phyloP scores from a whole-genome alignment of 2,329 filamentous ascomycete genomes.

The Xylariales sp. region DNA sequence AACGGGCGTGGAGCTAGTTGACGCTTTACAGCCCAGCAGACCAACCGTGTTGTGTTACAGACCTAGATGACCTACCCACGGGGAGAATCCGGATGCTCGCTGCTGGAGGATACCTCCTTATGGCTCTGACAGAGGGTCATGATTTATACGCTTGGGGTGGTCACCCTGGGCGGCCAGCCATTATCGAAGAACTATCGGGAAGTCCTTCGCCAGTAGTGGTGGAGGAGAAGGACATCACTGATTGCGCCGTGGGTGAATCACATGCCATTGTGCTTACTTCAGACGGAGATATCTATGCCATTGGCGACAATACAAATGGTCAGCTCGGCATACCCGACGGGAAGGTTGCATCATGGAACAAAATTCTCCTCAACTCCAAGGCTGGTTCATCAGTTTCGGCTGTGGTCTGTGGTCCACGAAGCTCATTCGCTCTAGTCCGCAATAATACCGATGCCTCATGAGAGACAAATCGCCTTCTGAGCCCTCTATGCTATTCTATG shows the following conservation, averaged over 20 bases:
- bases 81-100: constrained; percentile 49
- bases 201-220: constrained; percentile 42
- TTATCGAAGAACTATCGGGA: constrained; percentile 25
- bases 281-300: constrained; percentile 45
- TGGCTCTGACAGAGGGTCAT: constrained; percentile 52
- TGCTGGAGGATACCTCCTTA: constrained; percentile 52
- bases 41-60: too few relatives aligned
- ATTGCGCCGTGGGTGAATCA: constrained; percentile 53
- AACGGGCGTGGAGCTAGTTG: too few relatives aligned
- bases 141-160: constrained; percentile 61
- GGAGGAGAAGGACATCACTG: constrained; percentile 46
- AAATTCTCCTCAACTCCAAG: constrained; percentile 24
- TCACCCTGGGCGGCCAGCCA: constrained; percentile 28
- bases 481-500: constrained; percentile 42
- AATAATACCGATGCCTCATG: constrained; percentile 14
- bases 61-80: constrained; percentile 46
- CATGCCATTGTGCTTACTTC: constrained; percentile 54
- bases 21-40: too few relatives aligned
- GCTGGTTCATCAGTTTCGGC: constrained; percentile 27
- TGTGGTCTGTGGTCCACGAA: constrained; percentile 44
- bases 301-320: constrained; percentile 53
- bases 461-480: constrained; percentile 26
- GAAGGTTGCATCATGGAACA: constrained; percentile 29
- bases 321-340: constrained; percentile 48
- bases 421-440: constrained; percentile 44